Percentiles rank a stretch among this genome's conserved stretches.
phyloP scores from a whole-genome alignment of 1,284 basidiomycete species.

The Neonothopanus nambi region DNA sequence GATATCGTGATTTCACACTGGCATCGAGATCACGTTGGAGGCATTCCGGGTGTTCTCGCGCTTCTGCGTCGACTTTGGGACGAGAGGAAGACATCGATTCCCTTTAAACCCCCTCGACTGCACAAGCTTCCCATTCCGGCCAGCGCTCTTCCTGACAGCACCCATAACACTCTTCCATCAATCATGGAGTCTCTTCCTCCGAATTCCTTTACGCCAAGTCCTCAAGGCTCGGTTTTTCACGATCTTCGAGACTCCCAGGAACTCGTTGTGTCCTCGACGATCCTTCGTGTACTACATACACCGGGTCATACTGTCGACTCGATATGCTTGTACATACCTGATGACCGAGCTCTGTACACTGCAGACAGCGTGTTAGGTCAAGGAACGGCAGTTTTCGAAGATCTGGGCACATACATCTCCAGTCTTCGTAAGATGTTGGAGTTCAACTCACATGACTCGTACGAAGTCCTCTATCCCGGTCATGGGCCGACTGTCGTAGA shows the following conservation, averaged over 20 bases:
- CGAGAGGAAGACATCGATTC: slow-evolving; percentile 37
- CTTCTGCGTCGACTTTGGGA: slow-evolving; percentile 66
- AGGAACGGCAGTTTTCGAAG: slow-evolving; percentile 89
- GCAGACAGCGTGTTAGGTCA: slow-evolving; percentile 92
- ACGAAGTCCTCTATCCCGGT: slow-evolving; percentile 74
- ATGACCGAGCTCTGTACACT: slow-evolving; percentile 76
- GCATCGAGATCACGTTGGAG: slow-evolving; percentile 86
- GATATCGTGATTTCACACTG: slow-evolving; percentile 92
- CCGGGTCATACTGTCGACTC: slow-evolving; percentile 94
- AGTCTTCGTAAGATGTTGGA: slow-evolving; percentile 67
- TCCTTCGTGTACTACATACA: slow-evolving; percentile 73
- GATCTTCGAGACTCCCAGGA: slow-evolving; percentile 56
- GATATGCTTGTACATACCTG: slow-evolving; percentile 66
- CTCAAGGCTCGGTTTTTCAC: slow-evolving; percentile 48
- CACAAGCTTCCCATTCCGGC: slow-evolving; percentile 63
- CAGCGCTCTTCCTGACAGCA: slow-evolving; percentile 21
- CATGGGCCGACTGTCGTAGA: slow-evolving; percentile 81
- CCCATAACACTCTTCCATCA: slow-evolving; percentile 36
- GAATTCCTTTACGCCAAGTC: slow-evolving; percentile 44
- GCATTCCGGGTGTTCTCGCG: slow-evolving; percentile 70
- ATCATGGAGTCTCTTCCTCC: slow-evolving; percentile 45
- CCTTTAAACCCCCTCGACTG: slow-evolving; percentile 64
- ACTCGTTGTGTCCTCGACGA: slow-evolving; percentile 29
- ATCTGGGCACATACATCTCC: slow-evolving; percentile 73
- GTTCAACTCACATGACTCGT: slow-evolving; percentile 36